Base-by-base conservation (phyloP, 805 yeast genomes). In the Pichia gijzeniarum region DNA sequence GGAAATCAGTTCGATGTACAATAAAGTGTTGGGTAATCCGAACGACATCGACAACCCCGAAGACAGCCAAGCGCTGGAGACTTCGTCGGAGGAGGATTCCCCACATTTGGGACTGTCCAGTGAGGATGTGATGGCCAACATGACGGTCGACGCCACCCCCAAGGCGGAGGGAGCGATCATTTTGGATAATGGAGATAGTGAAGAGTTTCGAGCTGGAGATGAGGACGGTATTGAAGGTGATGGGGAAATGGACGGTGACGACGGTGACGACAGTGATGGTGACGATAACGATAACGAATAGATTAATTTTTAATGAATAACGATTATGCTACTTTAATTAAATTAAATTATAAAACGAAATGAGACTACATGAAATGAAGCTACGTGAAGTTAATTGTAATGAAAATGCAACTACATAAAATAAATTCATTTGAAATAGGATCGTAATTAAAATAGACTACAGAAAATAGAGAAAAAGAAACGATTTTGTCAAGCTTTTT, bases 1-100 rank as follows among this genome's bases (percentile, higher is more conserved):
- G 41, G 74, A 74, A 43, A 74, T 79, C 10, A 67, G 80, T 48
- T 77, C 76, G 42, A 70, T 76, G 61, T 76, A 77, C 54, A 77
- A 76, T 57, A 79, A 74, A 22, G 80, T 77, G 3, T 59, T 77
- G 27, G 82, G 82, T 3, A 76, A 78, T 45, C 66, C 66, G 7
- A 63, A 60, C 34, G 67, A 63, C 30, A 37, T 55, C 21, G 52
- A 45, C 13, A 36, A 44, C 20, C 45, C 40, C 5, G 17, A 25
- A 22, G 38, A 47, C 25, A 17, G 31, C 16, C 17, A 30, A 27
- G 39, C 39, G 13, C 42, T 28, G 3, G 50, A 41, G 4, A 43
- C 47, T 10, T 21, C 33, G 14, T 35, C 31, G 5, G 43, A 38
- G 13, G 18, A 22, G 22, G 37, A 44, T 32, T 14, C 28, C n/a